A percentile compares a stretch with the other conserved stretches of the same genome.
Evolutionary conservation across 2,329 filamentous ascomycete genomes (phyloP).

Genomic region (Neonectria magnoliae): DNA sequence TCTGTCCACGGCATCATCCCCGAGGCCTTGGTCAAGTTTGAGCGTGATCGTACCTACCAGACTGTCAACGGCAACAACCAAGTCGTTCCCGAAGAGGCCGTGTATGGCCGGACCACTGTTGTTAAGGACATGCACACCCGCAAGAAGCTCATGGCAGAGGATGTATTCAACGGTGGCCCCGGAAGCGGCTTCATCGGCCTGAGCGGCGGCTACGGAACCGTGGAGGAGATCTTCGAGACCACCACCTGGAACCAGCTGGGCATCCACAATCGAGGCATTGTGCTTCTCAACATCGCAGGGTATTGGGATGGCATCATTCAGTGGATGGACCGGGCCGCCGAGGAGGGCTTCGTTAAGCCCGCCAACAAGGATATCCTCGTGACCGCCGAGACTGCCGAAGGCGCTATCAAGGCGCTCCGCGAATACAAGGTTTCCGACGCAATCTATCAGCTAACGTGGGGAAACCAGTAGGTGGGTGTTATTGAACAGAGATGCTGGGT

Average conservation of each 20-base stretch:
- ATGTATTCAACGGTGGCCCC: constrained; percentile 82
- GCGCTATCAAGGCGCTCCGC: constrained; percentile 75
- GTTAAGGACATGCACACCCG: constrained; percentile 97
- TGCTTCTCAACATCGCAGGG: constrained; percentile 86
- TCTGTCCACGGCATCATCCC: constrained; percentile 96
- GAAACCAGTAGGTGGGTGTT: constrained; percentile 61
- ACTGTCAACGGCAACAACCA: constrained; percentile 59
- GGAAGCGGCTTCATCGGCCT: constrained; percentile 92
- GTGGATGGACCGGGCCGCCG: constrained; percentile 82
- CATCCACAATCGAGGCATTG: constrained; percentile 83
- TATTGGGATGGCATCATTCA: constrained; percentile 90
- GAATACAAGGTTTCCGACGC: constrained; percentile 81
- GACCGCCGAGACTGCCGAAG: constrained; percentile 76
- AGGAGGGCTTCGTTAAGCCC: constrained; percentile 78
- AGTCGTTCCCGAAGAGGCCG: constrained; percentile 68
- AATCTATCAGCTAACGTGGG: constrained; percentile 86
- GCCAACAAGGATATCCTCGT: constrained; percentile 81
- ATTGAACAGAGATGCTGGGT: constrained; percentile 19
- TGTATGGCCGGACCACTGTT: constrained; percentile 86
- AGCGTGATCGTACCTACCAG: constrained; percentile 71
- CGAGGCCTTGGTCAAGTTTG: constrained; percentile 80
- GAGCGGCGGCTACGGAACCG: constrained; percentile 89
- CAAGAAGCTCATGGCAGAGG: constrained; percentile 91
- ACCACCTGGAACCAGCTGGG: constrained; percentile 96
- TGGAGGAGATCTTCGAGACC: constrained; percentile 94